These are phyloP conservation scores for Solanum neorickii DNA, from an alignment of 257 asterid species.

Conservation along the genomic window DNA sequence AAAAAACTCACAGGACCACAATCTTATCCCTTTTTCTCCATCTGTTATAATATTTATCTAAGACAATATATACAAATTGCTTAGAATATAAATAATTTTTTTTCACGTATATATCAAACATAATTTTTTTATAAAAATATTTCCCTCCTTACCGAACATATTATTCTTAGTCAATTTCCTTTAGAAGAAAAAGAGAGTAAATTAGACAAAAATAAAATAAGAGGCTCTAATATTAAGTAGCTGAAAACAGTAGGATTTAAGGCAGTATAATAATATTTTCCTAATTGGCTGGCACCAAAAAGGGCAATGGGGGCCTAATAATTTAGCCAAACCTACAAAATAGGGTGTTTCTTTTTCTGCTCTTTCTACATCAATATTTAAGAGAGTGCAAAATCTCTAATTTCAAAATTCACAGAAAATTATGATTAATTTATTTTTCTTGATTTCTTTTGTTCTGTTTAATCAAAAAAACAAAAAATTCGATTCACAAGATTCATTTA, in stretches of 20 bases:
- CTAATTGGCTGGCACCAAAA: not conserved
- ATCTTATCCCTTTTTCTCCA: not conserved
- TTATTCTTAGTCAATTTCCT: not conserved
- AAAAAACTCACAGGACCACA: too few species aligned
- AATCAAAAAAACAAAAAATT: not conserved
- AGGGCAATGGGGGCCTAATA: not conserved
- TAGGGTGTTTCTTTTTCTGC: not conserved
- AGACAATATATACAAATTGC: too few species aligned
- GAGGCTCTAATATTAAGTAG: not conserved
- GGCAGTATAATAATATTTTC: not conserved
- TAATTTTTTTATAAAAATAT: too few species aligned
- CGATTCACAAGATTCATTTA: not conserved
- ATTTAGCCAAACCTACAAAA: not conserved
- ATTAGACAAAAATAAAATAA: not conserved
- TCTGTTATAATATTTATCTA: not conserved
- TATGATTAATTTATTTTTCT: not conserved
- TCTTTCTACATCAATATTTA: not conserved
- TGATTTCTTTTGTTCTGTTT: too few species aligned
- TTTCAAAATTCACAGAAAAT: not conserved
- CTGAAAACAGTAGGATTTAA: not conserved
- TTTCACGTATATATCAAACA: too few species aligned
- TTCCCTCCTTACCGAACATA: not conserved
- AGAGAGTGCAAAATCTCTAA: not conserved
- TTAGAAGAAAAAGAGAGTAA: not conserved
- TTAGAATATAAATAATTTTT: too few species aligned